Evolutionary conservation across 2,329 filamentous ascomycete genomes (phyloP).

Genomic region (Colletotrichum cuscutae): DNA sequence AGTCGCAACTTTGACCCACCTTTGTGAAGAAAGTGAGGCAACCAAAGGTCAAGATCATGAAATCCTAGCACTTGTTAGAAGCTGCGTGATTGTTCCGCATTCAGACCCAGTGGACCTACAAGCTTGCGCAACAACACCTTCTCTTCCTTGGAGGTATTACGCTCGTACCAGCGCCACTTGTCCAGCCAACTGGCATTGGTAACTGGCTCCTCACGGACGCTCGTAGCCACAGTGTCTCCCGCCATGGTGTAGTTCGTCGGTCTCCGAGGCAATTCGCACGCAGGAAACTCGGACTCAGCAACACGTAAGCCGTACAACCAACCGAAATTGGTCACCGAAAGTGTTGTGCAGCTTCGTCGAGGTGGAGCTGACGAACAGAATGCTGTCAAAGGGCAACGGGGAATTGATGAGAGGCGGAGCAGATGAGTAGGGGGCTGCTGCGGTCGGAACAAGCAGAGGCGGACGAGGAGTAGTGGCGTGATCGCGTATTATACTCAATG

Average conservation of each 20-base stretch:
- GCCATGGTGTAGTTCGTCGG: not conserved
- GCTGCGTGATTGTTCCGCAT: not conserved
- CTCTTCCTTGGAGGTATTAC: constrained; percentile 42
- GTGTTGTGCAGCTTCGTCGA: not conserved
- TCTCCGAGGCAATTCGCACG: not conserved
- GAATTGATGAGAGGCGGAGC: constrained; percentile 5
- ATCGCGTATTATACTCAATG: constrained; percentile 19
- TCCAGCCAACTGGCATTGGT: constrained; percentile 2
- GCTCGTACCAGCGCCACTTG: constrained; percentile 25
- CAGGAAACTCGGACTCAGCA: too few relatives aligned
- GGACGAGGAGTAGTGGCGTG: constrained; percentile 8
- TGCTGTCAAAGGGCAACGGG: too few relatives aligned
- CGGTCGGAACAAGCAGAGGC: not conserved
- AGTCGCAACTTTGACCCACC: constrained; percentile 43
- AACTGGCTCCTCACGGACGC: not conserved
- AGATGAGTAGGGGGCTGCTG: constrained; percentile 15
- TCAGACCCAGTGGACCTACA: not conserved
- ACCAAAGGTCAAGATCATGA: constrained; percentile 73
- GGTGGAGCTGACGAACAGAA: constrained; percentile 1
- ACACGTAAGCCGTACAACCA: not conserved
- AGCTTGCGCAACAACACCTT: constrained; percentile 65
- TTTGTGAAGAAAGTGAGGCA: constrained; percentile 68
- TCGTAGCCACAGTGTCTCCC: not conserved
- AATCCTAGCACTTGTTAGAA: constrained; percentile 50
- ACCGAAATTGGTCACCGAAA: not conserved